phyloP scores from a whole-genome alignment of 2,329 filamentous ascomycete genomes.

The Talaromyces sp. region DNA sequence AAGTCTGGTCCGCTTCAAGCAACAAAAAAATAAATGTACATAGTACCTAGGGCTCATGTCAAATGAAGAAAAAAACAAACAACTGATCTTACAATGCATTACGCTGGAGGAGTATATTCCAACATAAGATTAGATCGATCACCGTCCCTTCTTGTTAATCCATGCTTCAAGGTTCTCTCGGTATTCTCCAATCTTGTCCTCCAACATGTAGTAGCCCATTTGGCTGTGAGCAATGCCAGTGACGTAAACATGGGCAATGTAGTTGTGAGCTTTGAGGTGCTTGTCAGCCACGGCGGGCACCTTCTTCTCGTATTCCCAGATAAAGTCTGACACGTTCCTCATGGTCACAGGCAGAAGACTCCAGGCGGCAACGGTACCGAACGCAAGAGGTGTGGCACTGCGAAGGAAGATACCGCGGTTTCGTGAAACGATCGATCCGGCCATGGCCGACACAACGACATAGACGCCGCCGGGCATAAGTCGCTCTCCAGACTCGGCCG shows the following conservation, averaged over 20 bases:
- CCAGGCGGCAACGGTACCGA: slow-evolving; percentile 80
- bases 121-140: slow-evolving; percentile 32
- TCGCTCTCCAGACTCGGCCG: slow-evolving; percentile 77
- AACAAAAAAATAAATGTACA: slow-evolving; percentile 8
- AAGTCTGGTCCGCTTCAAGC: background rate
- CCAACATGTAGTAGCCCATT: slow-evolving; percentile 65
- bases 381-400: slow-evolving; percentile 66
- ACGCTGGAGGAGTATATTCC: background rate
- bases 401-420: slow-evolving; percentile 83
- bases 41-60: background rate
- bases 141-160: slow-evolving; percentile 80
- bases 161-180: slow-evolving; percentile 77
- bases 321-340: slow-evolving; percentile 75
- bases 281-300: slow-evolving; percentile 77
- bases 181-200: slow-evolving; percentile 71
- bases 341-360: slow-evolving; percentile 82
- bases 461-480: slow-evolving; percentile 87
- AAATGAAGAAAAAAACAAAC: background rate
- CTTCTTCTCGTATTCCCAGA: slow-evolving; percentile 89
- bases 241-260: slow-evolving; percentile 62
- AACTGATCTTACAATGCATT: slow-evolving; percentile 3
- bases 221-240: slow-evolving; percentile 70
- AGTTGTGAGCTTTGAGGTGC: slow-evolving; percentile 66
- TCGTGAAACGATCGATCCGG: slow-evolving; percentile 81
- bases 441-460: slow-evolving; percentile 90